These are phyloP conservation scores for Cyberlindnera petersonii DNA, from an alignment of 805 yeast genomes.

Conservation along the genomic window DNA sequence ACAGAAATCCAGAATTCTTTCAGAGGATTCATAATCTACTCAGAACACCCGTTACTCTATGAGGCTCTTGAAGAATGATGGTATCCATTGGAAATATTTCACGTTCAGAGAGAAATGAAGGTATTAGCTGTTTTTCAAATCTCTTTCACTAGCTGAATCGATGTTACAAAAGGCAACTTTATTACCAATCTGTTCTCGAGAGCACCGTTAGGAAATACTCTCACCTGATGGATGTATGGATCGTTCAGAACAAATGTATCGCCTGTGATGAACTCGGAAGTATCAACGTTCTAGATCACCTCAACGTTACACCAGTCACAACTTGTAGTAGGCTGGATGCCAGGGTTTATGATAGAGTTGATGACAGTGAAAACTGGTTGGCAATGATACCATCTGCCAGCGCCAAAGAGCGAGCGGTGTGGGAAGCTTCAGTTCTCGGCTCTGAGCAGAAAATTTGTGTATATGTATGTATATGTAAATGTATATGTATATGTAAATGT, in stretches of 20 bases:
- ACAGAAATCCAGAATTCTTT: too few relatives aligned
- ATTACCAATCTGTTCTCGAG: constrained; percentile 7
- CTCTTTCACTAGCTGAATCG: constrained; percentile 13
- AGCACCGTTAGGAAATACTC: constrained; percentile 8
- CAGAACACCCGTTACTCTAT: too few relatives aligned
- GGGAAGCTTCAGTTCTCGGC: too few relatives aligned
- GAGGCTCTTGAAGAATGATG: too few relatives aligned
- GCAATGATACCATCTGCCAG: neutral
- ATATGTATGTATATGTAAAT: too few relatives aligned
- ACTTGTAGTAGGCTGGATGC: neutral
- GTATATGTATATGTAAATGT: too few relatives aligned
- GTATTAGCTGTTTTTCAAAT: too few relatives aligned
- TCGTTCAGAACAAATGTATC: constrained; percentile 14
- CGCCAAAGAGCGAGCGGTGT: neutral
- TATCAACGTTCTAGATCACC: constrained; percentile 10
- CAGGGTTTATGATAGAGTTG: constrained; percentile 7
- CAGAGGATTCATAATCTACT: too few relatives aligned
- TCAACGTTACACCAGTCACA: constrained; percentile 11
- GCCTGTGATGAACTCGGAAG: constrained; percentile 10
- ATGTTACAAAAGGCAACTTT: constrained; percentile 14
- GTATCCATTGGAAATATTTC: too few relatives aligned
- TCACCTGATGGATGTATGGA: constrained; percentile 16
- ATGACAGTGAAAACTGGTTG: constrained; percentile 11
- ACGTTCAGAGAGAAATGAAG: too few relatives aligned
- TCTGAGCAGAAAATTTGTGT: too few relatives aligned